Evolutionary conservation across 1,284 basidiomycete species (phyloP), one percentile per base, ranked within the genome.

Genomic region (Ustilago crameri): DNA sequence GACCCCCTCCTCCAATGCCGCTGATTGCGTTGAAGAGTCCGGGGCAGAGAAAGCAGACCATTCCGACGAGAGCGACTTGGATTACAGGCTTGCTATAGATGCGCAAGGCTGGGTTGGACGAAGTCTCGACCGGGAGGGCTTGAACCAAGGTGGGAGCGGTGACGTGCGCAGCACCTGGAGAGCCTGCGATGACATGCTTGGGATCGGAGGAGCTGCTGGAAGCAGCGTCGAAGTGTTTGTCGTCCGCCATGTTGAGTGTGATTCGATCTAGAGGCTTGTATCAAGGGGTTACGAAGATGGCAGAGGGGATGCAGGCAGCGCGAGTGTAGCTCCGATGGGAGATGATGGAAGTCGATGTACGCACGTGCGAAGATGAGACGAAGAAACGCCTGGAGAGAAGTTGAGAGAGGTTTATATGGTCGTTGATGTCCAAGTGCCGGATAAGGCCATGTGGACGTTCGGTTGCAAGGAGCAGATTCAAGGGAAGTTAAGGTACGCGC

Each of bases 1-100:
- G 77, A 23, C 77, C 85, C 17, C 87, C 88, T 8, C 85, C 84
- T 51, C 87, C 79, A 42, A 87, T 83, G 52, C 87, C 87, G 9
- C 82, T 84, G 45, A 88, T 81, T 18, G 87, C 87, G 56, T 85
- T 86, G 84, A 86, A 88, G 84, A 88, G 86, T 56, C 87, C 87
- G 26, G 85, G 84, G 14, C 85, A 85, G 18, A 84, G 83, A 71
- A 86, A 86, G 68, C 76, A 80, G 23, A 76, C 79, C 24, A 82
- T 52, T 40, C 76, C 75, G 49, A 68, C 50, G 40, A 58, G 60
- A 37, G 66, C 35, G 9, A 46, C 44, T 42, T 76, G 68, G 7
- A 62, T 15, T 23, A 71, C 20, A 18, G 68, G 68, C 43, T 51
- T 43, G 38, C 34, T 50, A 51, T 71, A 71, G 32, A 46, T 15